Percentiles rank a stretch among this genome's conserved stretches.
phyloP scores from a whole-genome alignment of 768 basidiomycete species.

The Fomitopsis pulvina region DNA sequence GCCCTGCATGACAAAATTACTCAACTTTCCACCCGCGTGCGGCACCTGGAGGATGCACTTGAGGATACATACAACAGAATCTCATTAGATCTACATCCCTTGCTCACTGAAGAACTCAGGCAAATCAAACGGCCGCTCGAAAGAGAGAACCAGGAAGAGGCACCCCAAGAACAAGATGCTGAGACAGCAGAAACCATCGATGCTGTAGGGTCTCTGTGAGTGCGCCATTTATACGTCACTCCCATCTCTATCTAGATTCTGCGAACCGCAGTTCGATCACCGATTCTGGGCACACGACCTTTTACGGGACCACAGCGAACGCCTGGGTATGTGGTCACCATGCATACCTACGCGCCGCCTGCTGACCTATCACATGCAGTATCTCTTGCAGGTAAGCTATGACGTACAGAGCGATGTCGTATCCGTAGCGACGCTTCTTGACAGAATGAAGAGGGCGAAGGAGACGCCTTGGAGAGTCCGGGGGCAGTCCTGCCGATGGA shows the following conservation, averaged over 20 bases:
- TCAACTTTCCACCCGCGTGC: constrained; percentile 50
- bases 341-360: neutral
- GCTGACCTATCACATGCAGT: constrained; percentile 31
- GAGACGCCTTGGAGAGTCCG: constrained; percentile 38
- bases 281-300: constrained; percentile 53
- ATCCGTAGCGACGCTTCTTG: too few relatives aligned
- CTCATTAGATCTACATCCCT: constrained; percentile 46
- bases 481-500: constrained; percentile 41
- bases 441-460: constrained; percentile 58
- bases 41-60: constrained; percentile 65
- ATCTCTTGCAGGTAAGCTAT: constrained; percentile 55
- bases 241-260: constrained; percentile 11
- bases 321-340: constrained; percentile 47
- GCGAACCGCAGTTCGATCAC: constrained; percentile 45
- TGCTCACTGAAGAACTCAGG: constrained; percentile 54
- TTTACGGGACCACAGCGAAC: constrained; percentile 61
- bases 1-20: constrained; percentile 64
- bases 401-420: neutral
- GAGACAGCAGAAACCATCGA: constrained; percentile 54
- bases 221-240: constrained; percentile 2
- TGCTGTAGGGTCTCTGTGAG: constrained; percentile 58
- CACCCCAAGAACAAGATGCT: constrained; percentile 25
- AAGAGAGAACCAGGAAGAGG: constrained; percentile 44
- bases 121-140: constrained; percentile 65
- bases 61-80: constrained; percentile 41